A percentile compares a stretch with the other conserved stretches of the same genome.
These are phyloP conservation scores for Talaromyces islandicus DNA, from an alignment of 2,329 filamentous ascomycete species.

Conservation along the genomic window DNA sequence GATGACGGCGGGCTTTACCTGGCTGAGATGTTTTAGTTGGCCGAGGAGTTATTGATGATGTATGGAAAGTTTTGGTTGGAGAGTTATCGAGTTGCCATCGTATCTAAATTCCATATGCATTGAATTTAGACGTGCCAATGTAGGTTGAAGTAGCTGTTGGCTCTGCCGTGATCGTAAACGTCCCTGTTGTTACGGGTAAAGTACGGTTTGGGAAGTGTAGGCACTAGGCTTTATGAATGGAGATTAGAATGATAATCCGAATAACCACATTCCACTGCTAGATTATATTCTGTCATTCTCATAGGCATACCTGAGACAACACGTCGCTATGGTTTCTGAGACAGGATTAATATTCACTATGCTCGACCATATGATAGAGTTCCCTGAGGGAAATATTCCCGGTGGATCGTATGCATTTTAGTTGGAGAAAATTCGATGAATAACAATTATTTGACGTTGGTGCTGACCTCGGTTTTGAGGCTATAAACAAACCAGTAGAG, in stretches of 20 bases:
- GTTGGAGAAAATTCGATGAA: neutral
- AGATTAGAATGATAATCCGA: neutral
- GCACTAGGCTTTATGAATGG: neutral
- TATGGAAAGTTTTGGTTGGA: neutral
- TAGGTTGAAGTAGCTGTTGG: neutral
- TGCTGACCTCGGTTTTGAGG: neutral
- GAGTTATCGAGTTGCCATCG: conserved; percentile 1
- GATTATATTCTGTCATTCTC: neutral
- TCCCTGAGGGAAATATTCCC: conserved; percentile 2
- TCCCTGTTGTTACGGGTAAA: conserved; percentile 2
- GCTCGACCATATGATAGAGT: neutral
- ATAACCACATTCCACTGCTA: neutral
- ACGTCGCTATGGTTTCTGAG: conserved; percentile 5
- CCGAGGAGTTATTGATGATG: neutral
- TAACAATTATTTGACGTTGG: conserved; percentile 5
- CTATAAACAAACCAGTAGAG: too few species aligned
- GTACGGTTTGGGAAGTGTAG: conserved; percentile 5
- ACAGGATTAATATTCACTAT: conserved; percentile 1
- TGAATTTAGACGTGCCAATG: neutral
- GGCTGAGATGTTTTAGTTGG: neutral
- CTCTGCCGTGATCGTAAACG: neutral
- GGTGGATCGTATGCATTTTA: conserved; percentile 4
- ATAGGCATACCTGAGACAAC: conserved; percentile 5
- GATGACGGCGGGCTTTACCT: neutral
- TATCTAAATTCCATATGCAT: conserved; percentile 7